Percentiles rank a stretch among this genome's conserved stretches.
Conservation (phyloP, 345 rosid genomes). For the Eucalyptus urophylla region DNA sequence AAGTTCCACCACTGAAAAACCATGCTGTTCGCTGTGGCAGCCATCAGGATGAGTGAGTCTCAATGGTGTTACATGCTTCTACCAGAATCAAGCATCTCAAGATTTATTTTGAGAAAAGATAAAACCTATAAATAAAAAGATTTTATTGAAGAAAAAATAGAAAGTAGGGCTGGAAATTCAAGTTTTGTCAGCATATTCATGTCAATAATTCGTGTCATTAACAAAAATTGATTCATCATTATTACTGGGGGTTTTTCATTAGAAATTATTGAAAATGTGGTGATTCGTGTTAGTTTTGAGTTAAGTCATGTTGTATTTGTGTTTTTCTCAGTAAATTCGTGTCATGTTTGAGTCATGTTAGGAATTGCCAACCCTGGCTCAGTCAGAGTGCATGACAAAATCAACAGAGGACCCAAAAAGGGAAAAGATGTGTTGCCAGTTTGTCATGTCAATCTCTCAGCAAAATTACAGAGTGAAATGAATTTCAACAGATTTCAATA, state of each 20-base stretch:
- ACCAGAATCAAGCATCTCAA: not conserved
- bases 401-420: not conserved
- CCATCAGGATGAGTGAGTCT: not conserved
- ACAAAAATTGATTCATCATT: not conserved
- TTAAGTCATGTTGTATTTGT: not conserved
- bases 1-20: not conserved
- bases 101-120: not conserved
- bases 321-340: not conserved
- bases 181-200: not conserved
- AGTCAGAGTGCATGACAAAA: not conserved
- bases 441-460: not conserved
- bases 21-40: not conserved
- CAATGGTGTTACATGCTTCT: not conserved
- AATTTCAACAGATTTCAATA: not conserved
- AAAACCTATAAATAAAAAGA: not conserved
- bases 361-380: not conserved
- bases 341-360: not conserved
- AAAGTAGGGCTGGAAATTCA: not conserved
- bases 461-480: not conserved
- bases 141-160: not conserved
- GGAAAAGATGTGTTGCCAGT: not conserved
- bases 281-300: not conserved
- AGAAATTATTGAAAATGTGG: not conserved
- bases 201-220: not conserved
- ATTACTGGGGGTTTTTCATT: not conserved